These are phyloP conservation scores for Fomitopsis pinicola DNA, from an alignment of 1,284 basidiomycete genomes.

Conservation along the genomic window DNA sequence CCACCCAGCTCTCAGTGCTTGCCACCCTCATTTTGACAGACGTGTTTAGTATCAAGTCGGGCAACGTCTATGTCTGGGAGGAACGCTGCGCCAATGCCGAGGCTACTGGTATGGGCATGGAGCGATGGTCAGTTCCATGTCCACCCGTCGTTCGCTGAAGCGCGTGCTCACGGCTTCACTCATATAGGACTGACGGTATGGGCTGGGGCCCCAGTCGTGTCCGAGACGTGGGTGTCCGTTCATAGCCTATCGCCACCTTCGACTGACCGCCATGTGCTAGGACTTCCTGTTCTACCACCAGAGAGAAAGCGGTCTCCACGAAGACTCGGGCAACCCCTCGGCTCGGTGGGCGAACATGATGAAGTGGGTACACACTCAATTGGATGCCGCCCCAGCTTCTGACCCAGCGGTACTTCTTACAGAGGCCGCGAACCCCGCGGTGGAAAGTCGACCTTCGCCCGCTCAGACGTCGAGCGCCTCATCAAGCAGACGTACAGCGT, in stretches of 20 bases:
- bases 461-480: conserved; percentile 35
- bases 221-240: conserved; percentile 53
- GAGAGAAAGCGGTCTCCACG: conserved; percentile 63
- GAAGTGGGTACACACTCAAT: conserved; percentile 36
- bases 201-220: conserved; percentile 78
- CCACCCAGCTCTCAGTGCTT: not conserved
- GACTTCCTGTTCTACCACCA: conserved; percentile 83
- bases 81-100: conserved; percentile 75
- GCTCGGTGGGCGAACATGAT: conserved; percentile 75
- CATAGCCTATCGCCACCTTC: conserved; percentile 1
- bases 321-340: conserved; percentile 58
- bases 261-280: conserved; percentile 30
- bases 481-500: conserved; percentile 86
- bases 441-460: conserved; percentile 17
- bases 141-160: not conserved
- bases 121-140: conserved; percentile 52
- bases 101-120: conserved; percentile 75
- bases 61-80: conserved; percentile 84
- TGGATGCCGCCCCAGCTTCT: not conserved
- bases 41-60: conserved; percentile 34
- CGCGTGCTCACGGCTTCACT: too few species aligned
- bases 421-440: conserved; percentile 24
- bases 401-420: conserved; percentile 1
- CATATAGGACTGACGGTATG: conserved; percentile 72
- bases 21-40: not conserved